These are phyloP conservation scores for Trametes sanguinea DNA, from an alignment of 768 basidiomycete species.

Conservation along the genomic window DNA sequence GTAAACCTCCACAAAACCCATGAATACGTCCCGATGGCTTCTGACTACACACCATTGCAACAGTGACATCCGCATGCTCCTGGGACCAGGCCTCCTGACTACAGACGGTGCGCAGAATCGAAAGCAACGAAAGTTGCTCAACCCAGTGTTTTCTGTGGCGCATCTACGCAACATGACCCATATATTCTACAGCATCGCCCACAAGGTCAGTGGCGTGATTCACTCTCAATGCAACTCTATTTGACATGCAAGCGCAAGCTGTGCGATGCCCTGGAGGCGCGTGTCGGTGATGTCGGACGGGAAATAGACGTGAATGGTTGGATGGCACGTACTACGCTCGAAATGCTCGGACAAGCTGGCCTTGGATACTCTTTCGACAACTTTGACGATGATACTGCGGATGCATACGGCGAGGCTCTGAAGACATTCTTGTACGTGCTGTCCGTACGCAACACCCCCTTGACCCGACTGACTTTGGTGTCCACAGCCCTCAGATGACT, in stretches of 20 bases:
- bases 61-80: background rate
- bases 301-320: conserved; percentile 22
- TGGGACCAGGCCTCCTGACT: background rate
- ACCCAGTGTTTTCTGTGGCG: conserved; percentile 27
- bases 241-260: conserved; percentile 2
- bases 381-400: conserved; percentile 11
- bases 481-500: background rate
- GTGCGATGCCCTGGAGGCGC: conserved; percentile 2
- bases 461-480: background rate
- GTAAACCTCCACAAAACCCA: background rate
- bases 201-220: conserved; percentile 1
- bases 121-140: conserved; percentile 27
- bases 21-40: background rate
- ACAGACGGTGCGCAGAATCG: conserved; percentile 21
- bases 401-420: conserved; percentile 22
- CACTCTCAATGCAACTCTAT: background rate
- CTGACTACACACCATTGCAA: background rate
- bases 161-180: conserved; percentile 27
- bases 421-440: conserved; percentile 24
- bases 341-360: conserved; percentile 23
- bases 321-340: conserved; percentile 24
- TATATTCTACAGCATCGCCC: conserved; percentile 23
- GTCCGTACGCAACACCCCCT: background rate
- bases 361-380: conserved; percentile 25
- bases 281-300: background rate